phyloP scores from a whole-genome alignment of 1,284 basidiomycete genomes.

The Moniliella sp. region DNA sequence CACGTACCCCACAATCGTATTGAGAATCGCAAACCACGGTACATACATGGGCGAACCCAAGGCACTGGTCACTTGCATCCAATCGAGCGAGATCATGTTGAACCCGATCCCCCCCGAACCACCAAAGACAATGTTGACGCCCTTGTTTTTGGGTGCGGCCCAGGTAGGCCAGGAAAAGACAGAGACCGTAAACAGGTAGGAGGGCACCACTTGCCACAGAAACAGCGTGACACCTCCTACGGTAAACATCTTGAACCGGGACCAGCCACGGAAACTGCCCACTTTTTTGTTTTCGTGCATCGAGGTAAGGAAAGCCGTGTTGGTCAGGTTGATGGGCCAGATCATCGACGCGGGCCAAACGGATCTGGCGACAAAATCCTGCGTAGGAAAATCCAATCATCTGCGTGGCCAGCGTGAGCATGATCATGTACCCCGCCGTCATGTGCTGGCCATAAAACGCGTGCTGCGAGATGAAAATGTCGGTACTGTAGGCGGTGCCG shows the following conservation, averaged over 20 bases:
- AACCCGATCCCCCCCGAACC: conserved; percentile 45
- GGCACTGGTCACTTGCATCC: conserved; percentile 63
- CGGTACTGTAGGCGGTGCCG: conserved; percentile 31
- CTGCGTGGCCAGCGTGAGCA: conserved; percentile 37
- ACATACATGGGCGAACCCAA: conserved; percentile 72
- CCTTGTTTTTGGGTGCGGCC: conserved; percentile 20
- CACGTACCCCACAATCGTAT: conserved; percentile 67
- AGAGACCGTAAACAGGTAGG: conserved; percentile 18
- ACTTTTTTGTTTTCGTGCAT: conserved; percentile 62
- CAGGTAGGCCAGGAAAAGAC: conserved; percentile 22
- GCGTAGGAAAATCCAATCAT: conserved; percentile 25
- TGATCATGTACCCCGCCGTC: conserved; percentile 10
- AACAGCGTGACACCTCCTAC: conserved; percentile 10
- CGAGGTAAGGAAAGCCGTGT: conserved; percentile 71
- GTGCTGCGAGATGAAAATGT: conserved; percentile 23
- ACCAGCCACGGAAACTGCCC: conserved; percentile 5
- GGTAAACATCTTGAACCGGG: conserved; percentile 16
- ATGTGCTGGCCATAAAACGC: conserved; percentile 7
- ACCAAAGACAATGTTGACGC: conserved; percentile 23
- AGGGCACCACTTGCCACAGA: conserved; percentile 22
- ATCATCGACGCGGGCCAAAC: conserved; percentile 15
- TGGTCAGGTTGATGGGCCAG: conserved; percentile 46
- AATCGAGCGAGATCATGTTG: conserved; percentile 78
- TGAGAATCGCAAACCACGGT: conserved; percentile 92
- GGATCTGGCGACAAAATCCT: conserved; percentile 18